Evolutionary conservation across 2,329 filamentous ascomycete species (phyloP), one percentile per base, ranked within the genome.

Genomic region (Cercospora canescens): DNA sequence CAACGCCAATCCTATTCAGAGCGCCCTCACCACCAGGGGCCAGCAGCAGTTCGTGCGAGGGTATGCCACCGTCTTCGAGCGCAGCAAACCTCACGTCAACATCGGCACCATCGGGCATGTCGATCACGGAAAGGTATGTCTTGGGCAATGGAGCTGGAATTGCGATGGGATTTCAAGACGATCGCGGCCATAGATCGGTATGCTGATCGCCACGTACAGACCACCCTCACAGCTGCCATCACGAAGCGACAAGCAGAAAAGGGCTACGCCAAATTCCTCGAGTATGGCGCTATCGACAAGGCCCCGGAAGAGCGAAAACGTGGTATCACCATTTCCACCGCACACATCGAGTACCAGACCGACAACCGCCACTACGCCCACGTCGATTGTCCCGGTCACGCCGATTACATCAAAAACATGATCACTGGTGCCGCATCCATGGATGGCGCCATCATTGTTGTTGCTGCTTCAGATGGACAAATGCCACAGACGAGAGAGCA

Each of bases 381-480:
- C 88, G 95, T 99, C 85, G 95, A 99, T 88, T 99, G 95, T 84
- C 95, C 95, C 66, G 95, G 95, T 83, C 95, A 99, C 90, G 95
- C 95, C 83, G 95, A 99, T 93, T 99, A 99, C 87, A 98, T 99
- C 86, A 99, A 99, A 89, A 99, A 99, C 90, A 99, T 99, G 95
- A 99, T 99, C 82, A 99, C 95, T 73, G 95, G 95, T 89, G 94
- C 95, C 70, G 94, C 96, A 77, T 96, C 93, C 86, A 99, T 99
- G 95, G 95, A 99, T 77, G 95, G 95, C 77, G 94, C 95, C 77
- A 94, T 99, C 79, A 97, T 99, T 77, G 95, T 99, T 73, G 96
- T 99, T 76, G 96, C 96, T 75, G 95, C 95, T 74, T 97, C 93
- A 39, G 95, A 99, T 80, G 95, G 95, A 79, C 96, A 99, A 85